Percentiles rank a stretch among this genome's conserved stretches.
Evolutionary conservation across 2,329 filamentous ascomycete genomes (phyloP).

Genomic region (Botrytis aclada): DNA sequence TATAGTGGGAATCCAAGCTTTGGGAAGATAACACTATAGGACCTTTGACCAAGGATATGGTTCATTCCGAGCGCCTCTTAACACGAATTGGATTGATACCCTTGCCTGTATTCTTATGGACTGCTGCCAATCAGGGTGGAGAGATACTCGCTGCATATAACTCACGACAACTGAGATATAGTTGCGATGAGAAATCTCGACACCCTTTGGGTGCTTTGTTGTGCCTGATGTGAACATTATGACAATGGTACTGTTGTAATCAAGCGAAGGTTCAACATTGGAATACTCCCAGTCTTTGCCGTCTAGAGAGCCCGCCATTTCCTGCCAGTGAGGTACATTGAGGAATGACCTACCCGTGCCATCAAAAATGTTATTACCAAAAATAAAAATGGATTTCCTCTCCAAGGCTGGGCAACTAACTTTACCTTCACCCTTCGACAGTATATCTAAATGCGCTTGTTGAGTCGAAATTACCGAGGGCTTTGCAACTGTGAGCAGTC

Average conservation of each 20-base stretch:
- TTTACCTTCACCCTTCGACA: neutral
- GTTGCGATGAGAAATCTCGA: neutral
- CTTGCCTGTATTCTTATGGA: neutral
- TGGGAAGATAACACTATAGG: neutral
- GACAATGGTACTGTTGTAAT: constrained; percentile 7
- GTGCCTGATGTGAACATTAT: constrained; percentile 6
- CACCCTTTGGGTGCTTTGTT: neutral
- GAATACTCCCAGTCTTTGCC: neutral
- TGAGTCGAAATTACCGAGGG: neutral
- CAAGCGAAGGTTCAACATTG: neutral
- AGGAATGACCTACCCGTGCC: neutral
- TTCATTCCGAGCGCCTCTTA: neutral
- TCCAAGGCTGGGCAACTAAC: neutral
- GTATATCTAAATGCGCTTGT: neutral
- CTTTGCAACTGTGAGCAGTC: neutral
- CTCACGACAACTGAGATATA: neutral
- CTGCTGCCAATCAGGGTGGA: neutral
- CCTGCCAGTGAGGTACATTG: constrained; percentile 2
- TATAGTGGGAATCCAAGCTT: constrained; percentile 50
- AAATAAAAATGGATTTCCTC: neutral
- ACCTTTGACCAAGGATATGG: constrained; percentile 2
- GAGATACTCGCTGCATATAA: constrained; percentile 6
- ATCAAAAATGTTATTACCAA: neutral
- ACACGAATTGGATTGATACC: neutral
- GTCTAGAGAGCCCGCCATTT: neutral